These are phyloP conservation scores for Diaporthe batatas DNA, from an alignment of 2,329 filamentous ascomycete genomes.

Conservation along the genomic window DNA sequence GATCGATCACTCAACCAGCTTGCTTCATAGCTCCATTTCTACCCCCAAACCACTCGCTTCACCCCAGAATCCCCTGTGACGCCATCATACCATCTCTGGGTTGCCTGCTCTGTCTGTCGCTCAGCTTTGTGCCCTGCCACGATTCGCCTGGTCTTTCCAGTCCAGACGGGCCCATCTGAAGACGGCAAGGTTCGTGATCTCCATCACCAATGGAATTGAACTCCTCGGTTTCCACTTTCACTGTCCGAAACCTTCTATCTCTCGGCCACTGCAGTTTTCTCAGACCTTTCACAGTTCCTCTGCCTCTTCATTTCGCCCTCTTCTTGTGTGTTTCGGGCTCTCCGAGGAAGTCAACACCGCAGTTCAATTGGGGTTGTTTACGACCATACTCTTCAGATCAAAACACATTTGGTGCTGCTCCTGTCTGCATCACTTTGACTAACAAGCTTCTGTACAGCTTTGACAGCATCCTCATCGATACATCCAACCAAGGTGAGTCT, in stretches of 20 bases:
- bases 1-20: constrained; percentile 63
- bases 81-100: constrained; percentile 37
- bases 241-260: neutral
- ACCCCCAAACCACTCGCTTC: constrained; percentile 64
- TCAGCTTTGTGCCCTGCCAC: constrained; percentile 30
- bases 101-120: constrained; percentile 39
- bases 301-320: neutral
- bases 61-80: constrained; percentile 57
- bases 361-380: neutral
- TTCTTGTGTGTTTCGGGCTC: neutral
- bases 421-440: neutral
- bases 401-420: neutral
- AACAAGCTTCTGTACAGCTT: constrained; percentile 34
- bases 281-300: neutral
- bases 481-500: constrained; percentile 38
- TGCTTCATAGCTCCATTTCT: constrained; percentile 73
- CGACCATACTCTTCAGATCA: neutral
- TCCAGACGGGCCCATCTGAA: constrained; percentile 10
- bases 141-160: constrained; percentile 35
- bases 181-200: constrained; percentile 37
- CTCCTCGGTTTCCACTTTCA: neutral
- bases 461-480: constrained; percentile 42
- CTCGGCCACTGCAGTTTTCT: neutral
- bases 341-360: neutral
- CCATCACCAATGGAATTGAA: neutral